Base-by-base conservation (phyloP, 768 basidiomycete species). In the Podaxis sp. region DNA sequence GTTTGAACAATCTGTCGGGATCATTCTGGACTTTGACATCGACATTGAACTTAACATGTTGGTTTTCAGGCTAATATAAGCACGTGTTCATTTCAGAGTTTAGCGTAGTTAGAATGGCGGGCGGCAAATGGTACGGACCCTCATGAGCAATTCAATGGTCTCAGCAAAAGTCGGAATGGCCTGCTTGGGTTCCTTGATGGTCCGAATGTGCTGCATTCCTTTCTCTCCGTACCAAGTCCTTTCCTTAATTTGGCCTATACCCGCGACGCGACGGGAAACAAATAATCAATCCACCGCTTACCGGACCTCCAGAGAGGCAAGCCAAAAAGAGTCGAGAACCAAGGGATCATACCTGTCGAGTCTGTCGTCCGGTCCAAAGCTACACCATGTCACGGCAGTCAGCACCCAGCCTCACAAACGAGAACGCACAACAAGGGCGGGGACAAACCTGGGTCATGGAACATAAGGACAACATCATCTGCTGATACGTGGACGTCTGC, bases 11-110 rank as follows among this genome's bases (percentile, higher is more conserved):
- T n/a, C 83, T 83, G 59, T 86, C 86, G 0, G 96, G 94, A 69
- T 95, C 86, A 70, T 98, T 98, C 69, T 93, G 87, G 27, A 89
- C 83, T 75, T 99, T 99, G 70, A 97, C 91, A 71, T 98, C 96
- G 62, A 98, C 84, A 77, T 98, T 86, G 68, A 90, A 88, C 63
- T 83, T 84, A 69, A 89, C 85, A 62, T 90, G 88, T 37, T 75
- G 79, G 73, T 91, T 90, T 74, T 90, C 87, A 47, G 87, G 86
- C 87, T 89, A 32, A 32, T 9, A 58, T 25, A 14, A 2, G 11
- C 23, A n/a, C 42, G 42, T 18, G 42, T n/a, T 44, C 32, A 11
- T 28, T 9, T 13, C 13, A 14, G 14, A 36, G 38, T 16, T 40
- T 36, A n/a, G 42, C 6, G 52, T 54, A 0, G 25, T 7, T 13